Evolutionary conservation across 352 stramenopile species (phyloP).

Genomic region (Pythium plurisporium): DNA sequence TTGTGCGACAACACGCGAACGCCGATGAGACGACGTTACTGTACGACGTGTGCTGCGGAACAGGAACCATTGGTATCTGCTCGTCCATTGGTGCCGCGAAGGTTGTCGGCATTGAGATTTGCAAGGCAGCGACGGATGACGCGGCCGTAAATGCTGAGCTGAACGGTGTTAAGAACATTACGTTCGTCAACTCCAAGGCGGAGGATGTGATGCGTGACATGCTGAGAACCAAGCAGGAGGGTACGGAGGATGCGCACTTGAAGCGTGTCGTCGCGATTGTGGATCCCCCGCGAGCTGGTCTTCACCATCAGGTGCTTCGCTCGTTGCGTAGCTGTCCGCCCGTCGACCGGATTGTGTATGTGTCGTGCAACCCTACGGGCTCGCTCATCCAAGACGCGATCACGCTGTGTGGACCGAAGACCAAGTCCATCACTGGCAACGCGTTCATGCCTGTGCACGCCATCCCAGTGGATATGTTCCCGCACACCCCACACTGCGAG

Average conservation of each 20-base stretch:
- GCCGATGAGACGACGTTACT: constrained; percentile 82
- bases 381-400: constrained; percentile 88
- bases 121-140: constrained; percentile 88
- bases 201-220: constrained; percentile 89
- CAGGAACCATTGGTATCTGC: constrained; percentile 96
- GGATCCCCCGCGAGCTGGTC: constrained; percentile 94
- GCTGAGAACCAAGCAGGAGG: constrained; percentile 51
- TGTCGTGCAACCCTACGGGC: constrained; percentile 98
- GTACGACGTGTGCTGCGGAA: constrained; percentile 98
- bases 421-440: constrained; percentile 89
- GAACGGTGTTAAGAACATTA: constrained; percentile 85
- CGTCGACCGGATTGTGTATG: constrained; percentile 94
- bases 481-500: constrained; percentile 97
- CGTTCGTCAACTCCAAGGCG: constrained; percentile 90
- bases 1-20: constrained; percentile 89
- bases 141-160: constrained; percentile 79
- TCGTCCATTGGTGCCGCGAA: constrained; percentile 78
- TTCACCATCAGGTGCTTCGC: constrained; percentile 91
- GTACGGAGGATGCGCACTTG: constrained; percentile 47
- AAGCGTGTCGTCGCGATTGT: constrained; percentile 93
- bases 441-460: constrained; percentile 91
- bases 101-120: constrained; percentile 87
- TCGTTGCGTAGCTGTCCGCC: constrained; percentile 76
- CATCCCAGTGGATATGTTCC: constrained; percentile 98
- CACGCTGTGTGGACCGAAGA: constrained; percentile 91